Conservation (phyloP, 2,329 filamentous ascomycete species). For the Aspergillus hortae region DNA sequence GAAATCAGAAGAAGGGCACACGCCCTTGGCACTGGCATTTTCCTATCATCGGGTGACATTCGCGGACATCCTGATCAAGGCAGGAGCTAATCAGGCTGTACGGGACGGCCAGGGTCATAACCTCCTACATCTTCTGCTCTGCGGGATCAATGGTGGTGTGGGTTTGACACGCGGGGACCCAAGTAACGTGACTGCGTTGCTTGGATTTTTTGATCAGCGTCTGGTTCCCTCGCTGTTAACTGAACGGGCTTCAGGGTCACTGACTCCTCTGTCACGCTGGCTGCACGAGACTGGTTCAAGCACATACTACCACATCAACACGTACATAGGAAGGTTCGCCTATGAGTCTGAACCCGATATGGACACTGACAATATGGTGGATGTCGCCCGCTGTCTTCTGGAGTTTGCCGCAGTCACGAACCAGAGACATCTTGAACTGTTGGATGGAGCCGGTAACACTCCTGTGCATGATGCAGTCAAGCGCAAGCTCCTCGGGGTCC, state of each 20-base stretch:
- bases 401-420: conserved; percentile 52
- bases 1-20: conserved; percentile 47
- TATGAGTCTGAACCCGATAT: not conserved
- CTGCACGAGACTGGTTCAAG: conserved; percentile 28
- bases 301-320: not conserved
- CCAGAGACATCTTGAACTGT: conserved; percentile 41
- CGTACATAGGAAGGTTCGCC: not conserved
- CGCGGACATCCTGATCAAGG: conserved; percentile 59
- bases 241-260: conserved; percentile 27
- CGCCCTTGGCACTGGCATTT: conserved; percentile 68
- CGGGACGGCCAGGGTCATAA: conserved; percentile 63
- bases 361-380: not conserved
- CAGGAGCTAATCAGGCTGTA: conserved; percentile 65
- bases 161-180: conserved; percentile 25
- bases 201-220: conserved; percentile 59
- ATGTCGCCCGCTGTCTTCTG: conserved; percentile 5
- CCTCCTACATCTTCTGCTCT: conserved; percentile 59
- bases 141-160: conserved; percentile 20
- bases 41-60: conserved; percentile 34
- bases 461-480: conserved; percentile 38
- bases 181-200: conserved; percentile 52
- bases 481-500: conserved; percentile 55
- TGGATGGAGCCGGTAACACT: conserved; percentile 44
- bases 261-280: conserved; percentile 57
- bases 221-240: conserved; percentile 34